Evolutionary conservation across 768 basidiomycete species (phyloP).

Genomic region (Trametopsis cervina): DNA sequence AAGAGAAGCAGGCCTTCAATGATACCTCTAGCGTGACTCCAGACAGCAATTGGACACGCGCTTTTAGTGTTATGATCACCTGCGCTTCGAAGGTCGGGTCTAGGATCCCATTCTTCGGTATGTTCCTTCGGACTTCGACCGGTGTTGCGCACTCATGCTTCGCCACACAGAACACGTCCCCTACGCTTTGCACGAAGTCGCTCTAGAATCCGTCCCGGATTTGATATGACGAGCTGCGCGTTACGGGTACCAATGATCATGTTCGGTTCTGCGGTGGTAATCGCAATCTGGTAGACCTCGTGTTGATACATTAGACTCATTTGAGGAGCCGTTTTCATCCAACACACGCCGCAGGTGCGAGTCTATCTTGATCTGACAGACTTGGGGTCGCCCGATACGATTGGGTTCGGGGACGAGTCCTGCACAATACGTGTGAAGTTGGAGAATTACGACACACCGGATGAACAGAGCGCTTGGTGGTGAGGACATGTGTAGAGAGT

Average conservation of each 20-base stretch:
- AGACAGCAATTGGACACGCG: constrained; percentile 1
- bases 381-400: not conserved
- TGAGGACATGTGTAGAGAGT: not conserved
- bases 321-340: no score
- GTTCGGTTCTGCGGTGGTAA: not conserved
- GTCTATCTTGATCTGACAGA: not conserved
- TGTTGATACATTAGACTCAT: not conserved
- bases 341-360: no score
- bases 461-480: not conserved
- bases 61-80: constrained; percentile 6
- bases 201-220: not conserved
- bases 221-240: no score
- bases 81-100: constrained; percentile 3
- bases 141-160: not conserved
- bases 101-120: constrained; percentile 2
- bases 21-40: not conserved
- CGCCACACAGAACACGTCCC: not conserved
- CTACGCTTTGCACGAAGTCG: not conserved
- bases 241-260: no score
- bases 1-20: constrained; percentile 6
- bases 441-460: not conserved
- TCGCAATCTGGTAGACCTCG: not conserved
- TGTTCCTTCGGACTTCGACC: not conserved
- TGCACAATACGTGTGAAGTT: not conserved
- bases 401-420: not conserved